Base-by-base conservation (phyloP, 495 filamentous ascomycete genomes). In the Hyaloscypha bicolor region DNA sequence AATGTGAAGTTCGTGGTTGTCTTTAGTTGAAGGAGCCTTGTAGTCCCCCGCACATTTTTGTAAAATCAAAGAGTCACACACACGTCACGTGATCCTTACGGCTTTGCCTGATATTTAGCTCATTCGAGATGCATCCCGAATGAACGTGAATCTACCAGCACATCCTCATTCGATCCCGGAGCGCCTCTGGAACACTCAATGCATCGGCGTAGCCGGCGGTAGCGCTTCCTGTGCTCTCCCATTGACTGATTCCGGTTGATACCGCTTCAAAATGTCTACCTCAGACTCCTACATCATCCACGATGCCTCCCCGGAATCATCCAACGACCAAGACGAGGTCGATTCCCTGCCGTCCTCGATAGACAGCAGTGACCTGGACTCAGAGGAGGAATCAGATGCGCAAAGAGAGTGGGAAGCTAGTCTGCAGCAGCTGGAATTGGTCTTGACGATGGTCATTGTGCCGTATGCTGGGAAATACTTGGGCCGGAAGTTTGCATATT, bases 341-440 rank as follows among this genome's bases (percentile, higher is more conserved):
- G 90, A 92, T 68, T 95, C 92, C 16, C 84, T 96, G 3, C 90
- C 92, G 42, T 94, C 91, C 56, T 68, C 82, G 75, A 32, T 71
- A 25, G 64, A 65, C 63, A 73, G 73, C 59, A 72, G 65, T 30
- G 73, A 71, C 30, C 65, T 67, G 8, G 73, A 68, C 16, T 75
- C 70, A 1, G 70, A 66, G 21, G 69, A 64, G 6, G 81, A 83
- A 25, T 90, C 88, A 32, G 93, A 96, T 73, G 95, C 95, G 21
- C 94, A 99, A 76, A 85, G 83, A 22, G 94, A 99, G 77, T 99
- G 95, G 95, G 89, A 92, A 69, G 92, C 93, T 73, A 93, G 90
- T 71, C 78, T 99, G 69, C 91, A 97, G 79, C 95, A 99, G 78
- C 78, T 98, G 56, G 92, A 99, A 82, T 80, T 99, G 59, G 81